These are phyloP conservation scores for Candida maesae DNA, from an alignment of 805 yeast species.

Conservation along the genomic window DNA sequence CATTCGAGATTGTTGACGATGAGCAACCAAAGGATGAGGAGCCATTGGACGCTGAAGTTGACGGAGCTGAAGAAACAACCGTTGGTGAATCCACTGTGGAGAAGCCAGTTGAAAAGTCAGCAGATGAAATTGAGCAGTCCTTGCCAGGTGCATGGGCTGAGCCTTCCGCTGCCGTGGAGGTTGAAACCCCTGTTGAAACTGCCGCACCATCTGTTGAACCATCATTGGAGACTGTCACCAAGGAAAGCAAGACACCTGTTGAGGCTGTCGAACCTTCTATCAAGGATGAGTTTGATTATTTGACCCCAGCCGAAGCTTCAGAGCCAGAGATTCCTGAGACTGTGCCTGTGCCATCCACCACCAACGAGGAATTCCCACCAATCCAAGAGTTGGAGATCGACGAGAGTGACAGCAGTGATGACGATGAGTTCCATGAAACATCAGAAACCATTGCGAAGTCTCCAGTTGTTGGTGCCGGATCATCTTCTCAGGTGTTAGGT, in stretches of 20 bases:
- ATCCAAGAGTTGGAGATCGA: slow-evolving; percentile 16
- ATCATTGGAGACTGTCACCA: neutral
- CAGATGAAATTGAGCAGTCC: slow-evolving; percentile 24
- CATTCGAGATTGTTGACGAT: slow-evolving; percentile 25
- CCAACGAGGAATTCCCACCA: slow-evolving; percentile 43
- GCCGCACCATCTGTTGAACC: neutral
- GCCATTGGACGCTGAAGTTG: slow-evolving; percentile 8
- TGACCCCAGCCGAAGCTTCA: neutral
- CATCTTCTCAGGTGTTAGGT: neutral
- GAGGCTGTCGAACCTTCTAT: neutral
- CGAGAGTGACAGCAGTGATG: slow-evolving; percentile 17
- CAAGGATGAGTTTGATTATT: slow-evolving; percentile 6
- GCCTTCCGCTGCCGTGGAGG: neutral
- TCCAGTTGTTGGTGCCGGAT: slow-evolving; percentile 21
- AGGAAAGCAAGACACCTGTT: too few species aligned
- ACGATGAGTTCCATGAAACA: slow-evolving; percentile 21
- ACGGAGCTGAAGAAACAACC: neutral
- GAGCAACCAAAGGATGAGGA: slow-evolving; percentile 15
- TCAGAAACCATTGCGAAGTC: slow-evolving; percentile 10
- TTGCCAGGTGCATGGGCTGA: slow-evolving; percentile 30
- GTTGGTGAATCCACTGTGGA: slow-evolving; percentile 5
- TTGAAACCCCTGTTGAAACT: neutral
- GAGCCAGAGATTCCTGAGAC: neutral
- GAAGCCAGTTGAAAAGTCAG: slow-evolving; percentile 10
- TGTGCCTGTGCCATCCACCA: slow-evolving; percentile 9